Evolutionary conservation across 1,284 basidiomycete species (phyloP).

Genomic region (Pterulicium gracile): DNA sequence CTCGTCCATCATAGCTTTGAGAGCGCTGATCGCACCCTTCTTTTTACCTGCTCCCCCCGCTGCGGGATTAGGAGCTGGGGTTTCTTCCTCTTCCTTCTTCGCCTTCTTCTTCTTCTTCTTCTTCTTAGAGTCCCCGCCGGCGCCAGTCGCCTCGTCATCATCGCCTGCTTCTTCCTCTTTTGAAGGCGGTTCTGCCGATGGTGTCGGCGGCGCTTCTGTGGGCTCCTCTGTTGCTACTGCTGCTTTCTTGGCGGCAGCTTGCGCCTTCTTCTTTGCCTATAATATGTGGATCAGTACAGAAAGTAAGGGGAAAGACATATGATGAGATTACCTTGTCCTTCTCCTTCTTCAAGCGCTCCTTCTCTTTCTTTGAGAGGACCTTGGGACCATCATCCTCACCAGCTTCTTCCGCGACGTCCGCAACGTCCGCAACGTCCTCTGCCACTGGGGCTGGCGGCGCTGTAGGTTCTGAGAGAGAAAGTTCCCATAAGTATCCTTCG

Average conservation of each 20-base stretch:
- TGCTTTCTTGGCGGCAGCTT: slow-evolving; percentile 79
- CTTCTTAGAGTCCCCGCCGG: slow-evolving; percentile 49
- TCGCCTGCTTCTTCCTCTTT: slow-evolving; percentile 24
- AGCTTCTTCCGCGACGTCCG: slow-evolving; percentile 25
- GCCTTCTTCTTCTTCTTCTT: slow-evolving; percentile 92
- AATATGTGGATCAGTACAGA: slow-evolving; percentile 3
- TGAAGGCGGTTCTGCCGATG: slow-evolving; percentile 13
- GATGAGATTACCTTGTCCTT: slow-evolving; percentile 66
- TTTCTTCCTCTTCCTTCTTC: slow-evolving; percentile 55
- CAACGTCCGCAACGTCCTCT: too few relatives aligned
- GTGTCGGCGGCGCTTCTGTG: too few relatives aligned
- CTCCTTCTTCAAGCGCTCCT: slow-evolving; percentile 91
- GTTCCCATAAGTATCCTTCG: slow-evolving; percentile 16
- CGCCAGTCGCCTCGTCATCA: slow-evolving; percentile 43
- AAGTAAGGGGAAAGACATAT: slow-evolving; percentile 5
- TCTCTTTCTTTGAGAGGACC: slow-evolving; percentile 83
- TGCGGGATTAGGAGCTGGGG: slow-evolving; percentile 36
- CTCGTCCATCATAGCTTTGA: slow-evolving; percentile 83
- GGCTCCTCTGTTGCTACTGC: slow-evolving; percentile 23
- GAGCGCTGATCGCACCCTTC: slow-evolving; percentile 58
- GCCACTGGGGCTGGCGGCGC: slow-evolving; percentile 14
- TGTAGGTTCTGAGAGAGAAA: slow-evolving; percentile 19
- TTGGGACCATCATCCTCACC: slow-evolving; percentile 41
- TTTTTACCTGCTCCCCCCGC: slow-evolving; percentile 45
- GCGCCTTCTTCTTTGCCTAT: slow-evolving; percentile 92